Conservation (phyloP, 768 basidiomycete species). For the Lyophyllum atratum region DNA sequence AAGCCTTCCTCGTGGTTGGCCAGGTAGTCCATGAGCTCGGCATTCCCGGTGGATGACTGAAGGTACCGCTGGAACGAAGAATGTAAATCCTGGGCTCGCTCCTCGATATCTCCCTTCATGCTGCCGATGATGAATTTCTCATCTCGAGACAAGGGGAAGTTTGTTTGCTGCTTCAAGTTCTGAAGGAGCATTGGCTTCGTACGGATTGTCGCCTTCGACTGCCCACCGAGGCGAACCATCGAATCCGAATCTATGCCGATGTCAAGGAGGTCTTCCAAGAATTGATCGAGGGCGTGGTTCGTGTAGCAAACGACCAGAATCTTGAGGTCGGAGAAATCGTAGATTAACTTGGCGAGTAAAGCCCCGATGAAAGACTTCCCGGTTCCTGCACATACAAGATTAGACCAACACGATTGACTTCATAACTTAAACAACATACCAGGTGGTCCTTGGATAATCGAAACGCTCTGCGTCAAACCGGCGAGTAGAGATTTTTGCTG, state of each 20-base stretch:
- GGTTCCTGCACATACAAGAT: conserved; percentile 46
- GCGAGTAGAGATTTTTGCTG: conserved; percentile 50
- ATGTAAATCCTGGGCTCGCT: not conserved
- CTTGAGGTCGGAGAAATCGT: conserved; percentile 44
- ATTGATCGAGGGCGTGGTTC: conserved; percentile 75
- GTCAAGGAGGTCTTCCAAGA: conserved; percentile 60
- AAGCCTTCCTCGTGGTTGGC: not conserved
- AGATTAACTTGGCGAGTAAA: conserved; percentile 60
- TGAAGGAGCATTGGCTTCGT: conserved; percentile 49
- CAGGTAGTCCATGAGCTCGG: not conserved
- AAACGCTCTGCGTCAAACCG: conserved; percentile 56
- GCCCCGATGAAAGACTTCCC: conserved; percentile 78
- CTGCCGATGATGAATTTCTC: conserved; percentile 47
- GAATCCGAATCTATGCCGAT: conserved; percentile 52
- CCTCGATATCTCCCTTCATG: conserved; percentile 26
- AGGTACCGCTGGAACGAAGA: not conserved
- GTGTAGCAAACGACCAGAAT: conserved; percentile 76
- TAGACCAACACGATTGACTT: not conserved
- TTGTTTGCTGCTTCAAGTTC: conserved; percentile 36
- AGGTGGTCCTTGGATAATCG: conserved; percentile 72
- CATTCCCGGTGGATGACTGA: not conserved
- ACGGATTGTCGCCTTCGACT: conserved; percentile 47
- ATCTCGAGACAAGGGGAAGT: conserved; percentile 23
- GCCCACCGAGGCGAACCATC: conserved; percentile 64
- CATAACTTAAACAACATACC: conserved; percentile 37